Evolutionary conservation across 2,329 filamentous ascomycete species (phyloP), one percentile per base, ranked within the genome.

Genomic region (Basipetospora sp.): DNA sequence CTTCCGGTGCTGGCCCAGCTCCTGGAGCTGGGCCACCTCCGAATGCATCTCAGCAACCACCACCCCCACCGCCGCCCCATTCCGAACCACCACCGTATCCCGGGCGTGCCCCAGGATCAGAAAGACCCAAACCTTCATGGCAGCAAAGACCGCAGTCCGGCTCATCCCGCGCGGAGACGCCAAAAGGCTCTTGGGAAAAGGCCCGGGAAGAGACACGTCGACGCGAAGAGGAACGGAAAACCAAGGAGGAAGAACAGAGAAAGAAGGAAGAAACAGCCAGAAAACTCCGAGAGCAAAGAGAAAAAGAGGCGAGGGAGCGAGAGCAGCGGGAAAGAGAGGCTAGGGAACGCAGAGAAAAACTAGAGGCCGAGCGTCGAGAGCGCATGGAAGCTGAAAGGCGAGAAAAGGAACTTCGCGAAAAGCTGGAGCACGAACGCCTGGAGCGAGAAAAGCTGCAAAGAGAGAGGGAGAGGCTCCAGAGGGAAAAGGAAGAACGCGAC

Each of bases 171-270:
- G 13, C 32, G n/a, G 36, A 43, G 16, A 41, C 41, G 9, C 41
- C 43, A 8, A 40, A 40, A 22, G 38, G 38, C 8, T 62, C 71
- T 1, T 81, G 77, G 77, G 76, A 81, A 46, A 79, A 73, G 51
- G 77, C 76, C 3, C 64, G 77, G 38, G 77, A 82, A 49, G 77
- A 81, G 45, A 78, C 70, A 15, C 63, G 70, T 31, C 69, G 63
- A 41, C 67, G 68, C 39, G 76, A 79, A 45, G 75, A 77, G 45
- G 74, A 80, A 44, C 72, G 74, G 9, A 77, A 67, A 48, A 60
- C 60, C 3, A 68, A 64, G 43, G 72, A 76, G 44, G 73, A 71
- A 3, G 75, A 80, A 44, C 66, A 71, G 44, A 71, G 72, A 45
- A 63, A 67, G 43, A 67, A 65, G 29, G 71, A 74, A 25, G 70